Conservation (phyloP, 345 rosid genomes). For the Trapa incisa region DNA sequence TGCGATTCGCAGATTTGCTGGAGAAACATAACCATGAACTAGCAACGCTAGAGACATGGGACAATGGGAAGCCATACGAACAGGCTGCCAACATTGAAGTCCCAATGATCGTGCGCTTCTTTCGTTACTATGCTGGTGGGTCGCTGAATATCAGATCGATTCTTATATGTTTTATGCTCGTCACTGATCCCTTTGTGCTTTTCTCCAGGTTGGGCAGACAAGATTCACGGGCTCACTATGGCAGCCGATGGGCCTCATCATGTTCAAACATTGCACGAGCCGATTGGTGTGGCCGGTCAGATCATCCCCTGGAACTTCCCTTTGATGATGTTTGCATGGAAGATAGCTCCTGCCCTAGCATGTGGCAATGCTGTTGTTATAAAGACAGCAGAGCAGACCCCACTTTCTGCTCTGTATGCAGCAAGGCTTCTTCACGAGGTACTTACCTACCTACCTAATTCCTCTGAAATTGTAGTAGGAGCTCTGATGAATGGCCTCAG, state of each 20-base stretch:
- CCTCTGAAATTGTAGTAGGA: neutral
- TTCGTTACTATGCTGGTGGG: conserved; percentile 83
- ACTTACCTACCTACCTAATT: neutral
- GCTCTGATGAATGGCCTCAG: neutral
- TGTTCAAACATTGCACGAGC: conserved; percentile 65
- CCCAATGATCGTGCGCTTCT: conserved; percentile 49
- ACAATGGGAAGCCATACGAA: conserved; percentile 74
- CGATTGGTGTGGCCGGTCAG: conserved; percentile 67
- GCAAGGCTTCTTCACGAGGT: conserved; percentile 49
- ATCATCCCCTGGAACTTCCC: conserved; percentile 92
- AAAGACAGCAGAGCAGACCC: conserved; percentile 88
- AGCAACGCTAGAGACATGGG: conserved; percentile 87
- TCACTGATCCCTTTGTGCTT: conserved; percentile 4
- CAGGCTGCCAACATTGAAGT: conserved; percentile 60
- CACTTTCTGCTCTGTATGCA: conserved; percentile 73
- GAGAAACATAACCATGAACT: conserved; percentile 76
- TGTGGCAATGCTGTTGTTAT: conserved; percentile 78
- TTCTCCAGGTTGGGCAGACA: conserved; percentile 76
- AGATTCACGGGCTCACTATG: conserved; percentile 69
- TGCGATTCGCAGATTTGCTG: conserved; percentile 69
- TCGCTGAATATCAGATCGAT: neutral
- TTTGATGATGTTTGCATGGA: conserved; percentile 40
- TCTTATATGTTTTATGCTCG: neutral
- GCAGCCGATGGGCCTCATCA: conserved; percentile 43
- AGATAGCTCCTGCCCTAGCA: conserved; percentile 61